Percentiles rank a stretch among this genome's conserved stretches.
Conservation (phyloP, 495 filamentous ascomycete species). For the Aspergillus panamensis region DNA sequence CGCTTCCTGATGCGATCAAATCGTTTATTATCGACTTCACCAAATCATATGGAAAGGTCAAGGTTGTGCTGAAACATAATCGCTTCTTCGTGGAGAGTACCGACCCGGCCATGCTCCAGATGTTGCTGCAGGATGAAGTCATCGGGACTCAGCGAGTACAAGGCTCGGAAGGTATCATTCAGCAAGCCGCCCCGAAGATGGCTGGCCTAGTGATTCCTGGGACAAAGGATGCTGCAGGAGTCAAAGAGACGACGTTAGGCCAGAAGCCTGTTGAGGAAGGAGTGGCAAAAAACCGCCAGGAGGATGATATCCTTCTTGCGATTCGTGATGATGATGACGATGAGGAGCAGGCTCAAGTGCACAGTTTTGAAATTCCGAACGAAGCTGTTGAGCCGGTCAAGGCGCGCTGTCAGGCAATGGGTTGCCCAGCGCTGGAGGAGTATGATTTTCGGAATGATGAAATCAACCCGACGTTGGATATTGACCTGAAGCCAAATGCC, state of each 20-base stretch:
- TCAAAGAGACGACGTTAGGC: constrained; percentile 59
- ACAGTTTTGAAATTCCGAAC: constrained; percentile 88
- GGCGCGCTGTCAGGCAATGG: constrained; percentile 82
- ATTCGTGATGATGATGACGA: constrained; percentile 80
- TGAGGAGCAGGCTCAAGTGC: constrained; percentile 83
- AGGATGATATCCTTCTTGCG: constrained; percentile 58
- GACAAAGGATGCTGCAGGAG: constrained; percentile 86
- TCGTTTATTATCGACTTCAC: constrained; percentile 80
- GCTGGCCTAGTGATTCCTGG: constrained; percentile 90
- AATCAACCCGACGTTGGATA: constrained; percentile 83
- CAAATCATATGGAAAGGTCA: constrained; percentile 89
- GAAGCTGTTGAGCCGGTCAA: constrained; percentile 78
- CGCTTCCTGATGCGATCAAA: constrained; percentile 72
- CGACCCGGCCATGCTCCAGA: constrained; percentile 80
- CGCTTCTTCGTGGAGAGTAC: constrained; percentile 90
- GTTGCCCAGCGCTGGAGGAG: constrained; percentile 86
- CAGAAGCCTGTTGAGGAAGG: constrained; percentile 38
- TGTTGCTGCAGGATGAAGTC: constrained; percentile 68
- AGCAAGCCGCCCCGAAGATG: constrained; percentile 79
- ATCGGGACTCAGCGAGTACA: constrained; percentile 63
- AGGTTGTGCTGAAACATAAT: constrained; percentile 91
- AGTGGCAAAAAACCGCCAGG: constrained; percentile 25
- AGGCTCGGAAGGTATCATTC: constrained; percentile 66
- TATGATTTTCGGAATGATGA: constrained; percentile 97
- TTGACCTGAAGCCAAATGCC: constrained; percentile 80